Evolutionary conservation across 2,329 filamentous ascomycete species (phyloP).

Genomic region (Daldinia sp.): DNA sequence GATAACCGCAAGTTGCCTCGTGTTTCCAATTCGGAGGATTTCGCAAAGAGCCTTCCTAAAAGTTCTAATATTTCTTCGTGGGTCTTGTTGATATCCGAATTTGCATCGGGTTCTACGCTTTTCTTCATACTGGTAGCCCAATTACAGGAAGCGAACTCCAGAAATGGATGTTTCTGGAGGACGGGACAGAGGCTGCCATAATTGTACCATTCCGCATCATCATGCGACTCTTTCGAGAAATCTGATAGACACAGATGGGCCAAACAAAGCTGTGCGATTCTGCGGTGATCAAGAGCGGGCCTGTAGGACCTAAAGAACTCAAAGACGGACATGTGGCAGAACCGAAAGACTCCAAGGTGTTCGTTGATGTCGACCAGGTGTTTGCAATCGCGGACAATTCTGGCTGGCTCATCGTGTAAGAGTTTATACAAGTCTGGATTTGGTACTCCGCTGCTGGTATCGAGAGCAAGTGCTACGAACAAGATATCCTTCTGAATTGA

Average conservation of each 20-base stretch:
- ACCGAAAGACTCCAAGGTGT: constrained; percentile 7
- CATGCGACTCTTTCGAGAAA: constrained; percentile 1
- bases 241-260: constrained; percentile 11
- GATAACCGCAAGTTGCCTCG: constrained; percentile 5
- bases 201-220: constrained; percentile 11
- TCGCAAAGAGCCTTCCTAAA: background rate
- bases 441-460: background rate
- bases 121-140: constrained; percentile 14
- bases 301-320: constrained; percentile 14
- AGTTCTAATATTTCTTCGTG: background rate
- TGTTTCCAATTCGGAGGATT: background rate
- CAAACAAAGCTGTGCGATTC: constrained; percentile 5
- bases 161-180: constrained; percentile 6
- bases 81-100: background rate
- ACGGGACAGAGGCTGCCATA: constrained; percentile 3
- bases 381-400: constrained; percentile 9
- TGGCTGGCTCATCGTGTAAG: constrained; percentile 5
- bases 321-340: constrained; percentile 14
- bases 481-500: constrained; percentile 12
- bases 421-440: background rate
- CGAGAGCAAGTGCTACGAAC: constrained; percentile 5
- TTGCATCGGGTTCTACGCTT: background rate
- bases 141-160: constrained; percentile 13
- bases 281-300: background rate
- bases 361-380: constrained; percentile 14